phyloP scores from a whole-genome alignment of 2,329 filamentous ascomycete species.

The Phialophora verrucosa region DNA sequence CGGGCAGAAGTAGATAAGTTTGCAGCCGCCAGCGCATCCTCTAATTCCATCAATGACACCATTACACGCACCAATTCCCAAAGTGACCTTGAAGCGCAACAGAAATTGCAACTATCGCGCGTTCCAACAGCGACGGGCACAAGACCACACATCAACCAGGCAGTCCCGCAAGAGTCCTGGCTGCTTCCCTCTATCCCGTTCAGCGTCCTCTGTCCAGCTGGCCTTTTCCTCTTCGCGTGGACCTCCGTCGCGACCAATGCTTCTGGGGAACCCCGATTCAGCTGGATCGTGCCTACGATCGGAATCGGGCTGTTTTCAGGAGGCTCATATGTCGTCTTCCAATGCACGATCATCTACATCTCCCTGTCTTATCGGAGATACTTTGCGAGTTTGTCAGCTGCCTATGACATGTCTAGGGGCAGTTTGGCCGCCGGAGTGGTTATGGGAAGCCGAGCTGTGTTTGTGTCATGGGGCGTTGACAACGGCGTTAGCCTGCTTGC shows the following conservation, averaged over 20 bases:
- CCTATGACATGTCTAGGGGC: constrained; percentile 11
- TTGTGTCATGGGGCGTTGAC: constrained; percentile 10
- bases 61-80: not conserved
- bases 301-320: constrained; percentile 14
- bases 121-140: not conserved
- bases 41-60: not conserved
- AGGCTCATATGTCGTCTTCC: constrained; percentile 12
- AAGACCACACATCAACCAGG: constrained; percentile 8
- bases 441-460: constrained; percentile 2
- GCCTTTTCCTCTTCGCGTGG: constrained; percentile 17
- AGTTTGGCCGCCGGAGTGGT: constrained; percentile 11
- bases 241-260: constrained; percentile 10
- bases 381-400: constrained; percentile 7
- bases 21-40: not conserved
- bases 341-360: constrained; percentile 20
- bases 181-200: constrained; percentile 8
- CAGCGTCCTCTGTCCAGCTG: constrained; percentile 5
- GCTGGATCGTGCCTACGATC: constrained; percentile 15
- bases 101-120: not conserved
- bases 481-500: constrained; percentile 14
- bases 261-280: not conserved
- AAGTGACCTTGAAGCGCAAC: not conserved
- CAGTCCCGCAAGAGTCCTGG: constrained; percentile 15
- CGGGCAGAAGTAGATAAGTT: not conserved
- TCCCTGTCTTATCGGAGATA: constrained; percentile 14